Percentiles rank a stretch among this genome's conserved stretches.
phyloP scores from a whole-genome alignment of 2,329 filamentous ascomycete genomes.

The Fusarium sp. region DNA sequence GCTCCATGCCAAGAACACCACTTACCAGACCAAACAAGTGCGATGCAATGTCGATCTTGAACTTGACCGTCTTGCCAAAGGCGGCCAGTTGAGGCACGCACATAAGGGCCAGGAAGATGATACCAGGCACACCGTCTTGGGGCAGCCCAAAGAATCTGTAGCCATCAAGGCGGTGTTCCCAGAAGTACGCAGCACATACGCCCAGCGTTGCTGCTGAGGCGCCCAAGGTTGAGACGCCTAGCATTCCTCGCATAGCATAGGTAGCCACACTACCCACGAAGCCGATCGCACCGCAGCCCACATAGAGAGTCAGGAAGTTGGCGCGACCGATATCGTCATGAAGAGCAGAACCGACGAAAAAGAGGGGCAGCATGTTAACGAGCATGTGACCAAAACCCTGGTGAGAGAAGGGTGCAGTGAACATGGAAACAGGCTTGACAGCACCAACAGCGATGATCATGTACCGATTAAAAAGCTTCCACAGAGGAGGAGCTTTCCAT shows the following conservation, averaged over 20 bases:
- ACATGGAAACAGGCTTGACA: constrained; percentile 70
- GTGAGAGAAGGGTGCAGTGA: constrained; percentile 79
- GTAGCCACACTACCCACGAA: constrained; percentile 69
- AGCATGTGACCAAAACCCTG: constrained; percentile 70
- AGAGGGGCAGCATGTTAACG: constrained; percentile 75
- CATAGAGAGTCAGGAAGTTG: constrained; percentile 76
- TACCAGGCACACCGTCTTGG: constrained; percentile 68
- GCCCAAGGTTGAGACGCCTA: constrained; percentile 70
- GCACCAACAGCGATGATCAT: constrained; percentile 75
- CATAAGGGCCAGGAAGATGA: constrained; percentile 66
- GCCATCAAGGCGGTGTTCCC: constrained; percentile 67
- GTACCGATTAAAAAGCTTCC: constrained; percentile 76
- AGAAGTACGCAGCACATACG: constrained; percentile 72
- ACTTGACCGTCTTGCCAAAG: constrained; percentile 58
- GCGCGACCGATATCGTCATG: constrained; percentile 79
- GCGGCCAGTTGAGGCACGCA: constrained; percentile 64
- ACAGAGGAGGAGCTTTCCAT: constrained; percentile 76
- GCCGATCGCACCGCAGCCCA: constrained; percentile 69
- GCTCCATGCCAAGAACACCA: constrained; percentile 59
- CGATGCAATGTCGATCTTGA: constrained; percentile 64
- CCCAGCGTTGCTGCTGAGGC: constrained; percentile 75
- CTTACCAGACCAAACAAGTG: constrained; percentile 66
- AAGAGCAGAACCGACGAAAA: constrained; percentile 74
- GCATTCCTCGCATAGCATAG: constrained; percentile 61
- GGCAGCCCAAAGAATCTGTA: constrained; percentile 71